Evolutionary conservation across 306 rosid genomes (phyloP).

Genomic region (Pterocarpus macrocarpus): DNA sequence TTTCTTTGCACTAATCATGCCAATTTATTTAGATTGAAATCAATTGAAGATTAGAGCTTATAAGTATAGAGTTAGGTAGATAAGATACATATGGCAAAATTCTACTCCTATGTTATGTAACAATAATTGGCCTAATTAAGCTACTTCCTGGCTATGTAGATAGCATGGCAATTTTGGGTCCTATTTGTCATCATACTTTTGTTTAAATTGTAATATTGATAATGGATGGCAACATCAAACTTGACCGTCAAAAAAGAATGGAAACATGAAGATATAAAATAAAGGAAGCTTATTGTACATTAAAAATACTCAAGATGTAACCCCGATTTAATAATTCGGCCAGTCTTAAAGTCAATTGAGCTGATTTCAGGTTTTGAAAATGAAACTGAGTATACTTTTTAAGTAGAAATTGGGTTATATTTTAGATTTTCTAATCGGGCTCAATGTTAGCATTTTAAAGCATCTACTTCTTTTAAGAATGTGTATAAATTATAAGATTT

Average conservation of each 20-base stretch:
- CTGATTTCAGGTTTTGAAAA: too few species aligned
- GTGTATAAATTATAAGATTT: too few species aligned
- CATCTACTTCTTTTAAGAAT: too few species aligned
- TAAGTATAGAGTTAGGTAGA: constrained; percentile 9
- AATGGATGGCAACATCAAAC: constrained; percentile 10
- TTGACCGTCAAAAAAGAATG: constrained; percentile 16
- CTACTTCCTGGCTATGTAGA: background rate
- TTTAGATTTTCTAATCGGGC: too few species aligned
- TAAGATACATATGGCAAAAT: constrained; percentile 17
- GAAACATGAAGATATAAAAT: background rate
- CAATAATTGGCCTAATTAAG: background rate
- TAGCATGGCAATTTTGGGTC: background rate
- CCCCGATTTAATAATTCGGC: too few species aligned
- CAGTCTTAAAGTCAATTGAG: too few species aligned
- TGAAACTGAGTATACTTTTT: too few species aligned
- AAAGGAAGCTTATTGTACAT: too few species aligned
- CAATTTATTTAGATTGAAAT: constrained; percentile 14
- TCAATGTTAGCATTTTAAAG: too few species aligned
- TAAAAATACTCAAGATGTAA: too few species aligned
- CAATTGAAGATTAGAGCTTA: background rate
- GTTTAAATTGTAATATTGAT: constrained; percentile 20
- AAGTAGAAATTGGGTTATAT: too few species aligned
- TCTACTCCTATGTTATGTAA: constrained; percentile 5
- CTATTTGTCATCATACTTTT: constrained; percentile 10
- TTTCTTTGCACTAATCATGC: constrained; percentile 48